These are phyloP conservation scores for Sporobolomyces pararoseus DNA, from an alignment of 768 basidiomycete genomes.

Conservation along the genomic window DNA sequence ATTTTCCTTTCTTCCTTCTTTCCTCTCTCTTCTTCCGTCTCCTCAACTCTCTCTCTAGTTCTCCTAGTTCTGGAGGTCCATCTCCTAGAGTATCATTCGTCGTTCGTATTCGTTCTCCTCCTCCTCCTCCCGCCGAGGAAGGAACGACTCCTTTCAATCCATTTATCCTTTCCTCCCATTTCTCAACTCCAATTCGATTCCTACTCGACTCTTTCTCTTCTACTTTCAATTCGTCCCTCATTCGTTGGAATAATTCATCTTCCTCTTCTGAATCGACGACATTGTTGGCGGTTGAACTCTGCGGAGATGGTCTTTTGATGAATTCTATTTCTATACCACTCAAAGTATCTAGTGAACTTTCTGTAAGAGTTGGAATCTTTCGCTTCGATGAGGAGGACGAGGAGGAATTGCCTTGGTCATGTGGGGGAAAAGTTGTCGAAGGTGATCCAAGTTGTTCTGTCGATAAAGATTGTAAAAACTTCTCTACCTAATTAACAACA, in stretches of 20 bases:
- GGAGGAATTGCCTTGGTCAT: too few species aligned
- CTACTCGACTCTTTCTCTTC: neutral
- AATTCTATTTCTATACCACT: conserved; percentile 3
- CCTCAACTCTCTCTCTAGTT: neutral
- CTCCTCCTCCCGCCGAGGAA: neutral
- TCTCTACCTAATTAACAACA: neutral
- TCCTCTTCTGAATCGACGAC: neutral
- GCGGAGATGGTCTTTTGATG: neutral
- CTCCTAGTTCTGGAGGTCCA: neutral
- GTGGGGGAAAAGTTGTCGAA: neutral
- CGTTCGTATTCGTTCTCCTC: neutral
- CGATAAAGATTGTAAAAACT: neutral
- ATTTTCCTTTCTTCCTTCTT: neutral
- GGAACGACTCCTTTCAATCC: neutral
- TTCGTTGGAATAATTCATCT: neutral
- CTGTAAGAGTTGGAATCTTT: neutral
- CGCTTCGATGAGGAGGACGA: neutral
- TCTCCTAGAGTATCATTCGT: neutral
- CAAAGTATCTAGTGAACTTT: neutral
- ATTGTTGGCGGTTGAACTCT: neutral
- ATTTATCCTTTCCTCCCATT: neutral
- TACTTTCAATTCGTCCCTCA: neutral
- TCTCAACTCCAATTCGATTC: neutral
- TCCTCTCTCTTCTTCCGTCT: neutral
- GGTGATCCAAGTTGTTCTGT: neutral